Evolutionary conservation across 495 filamentous ascomycete genomes (phyloP), one percentile per base, ranked within the genome.

Genomic region (Hypoxylon subgilvum): DNA sequence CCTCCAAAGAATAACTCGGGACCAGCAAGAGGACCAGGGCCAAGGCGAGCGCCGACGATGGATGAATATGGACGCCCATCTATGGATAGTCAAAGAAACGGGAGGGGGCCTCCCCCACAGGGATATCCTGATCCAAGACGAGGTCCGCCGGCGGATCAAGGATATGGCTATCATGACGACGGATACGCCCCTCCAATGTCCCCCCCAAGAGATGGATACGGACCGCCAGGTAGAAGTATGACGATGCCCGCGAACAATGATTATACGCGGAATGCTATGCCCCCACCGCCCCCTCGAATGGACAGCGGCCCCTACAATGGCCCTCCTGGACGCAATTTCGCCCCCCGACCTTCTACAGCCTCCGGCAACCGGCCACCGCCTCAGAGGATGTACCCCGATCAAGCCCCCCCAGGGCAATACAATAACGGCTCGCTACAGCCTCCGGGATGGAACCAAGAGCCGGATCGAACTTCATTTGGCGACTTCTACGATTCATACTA

Each of bases 401-500:
- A 74, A 56, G 75, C 21, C 34, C 67, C 66, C 7, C 73, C 65
- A 18, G 62, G n/a, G 16, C 61, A 59, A 18, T 67, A 63, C 18
- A 57, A 71, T 14, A 68, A 69, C 8, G 57, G 52, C 5, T 54
- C 57, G 1, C 18, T 66, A 12, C 65, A 69, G 12, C 62, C 65
- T 4, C 58, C 65, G 1, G 62, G 60, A 22, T 70, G 68, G 66
- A 61, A 59, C 36, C 55, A 66, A 14, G 62, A 66, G 32, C 67
- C 64, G 16, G 63, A 74, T 10, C 69, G 67, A 44, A 49, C 57
- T 1, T 76, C 78, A 6, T 66, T 79, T 22, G 79, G 77, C 48
- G 78, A 86, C 40, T 73, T 84, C 13, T 86, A 84, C 45, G 82
- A 83, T 64, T 63, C 79, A 31, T 86, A 86, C 58, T 84, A 82